These are phyloP conservation scores for Limnanthes douglasii DNA, from an alignment of 345 rosid genomes.

Conservation along the genomic window DNA sequence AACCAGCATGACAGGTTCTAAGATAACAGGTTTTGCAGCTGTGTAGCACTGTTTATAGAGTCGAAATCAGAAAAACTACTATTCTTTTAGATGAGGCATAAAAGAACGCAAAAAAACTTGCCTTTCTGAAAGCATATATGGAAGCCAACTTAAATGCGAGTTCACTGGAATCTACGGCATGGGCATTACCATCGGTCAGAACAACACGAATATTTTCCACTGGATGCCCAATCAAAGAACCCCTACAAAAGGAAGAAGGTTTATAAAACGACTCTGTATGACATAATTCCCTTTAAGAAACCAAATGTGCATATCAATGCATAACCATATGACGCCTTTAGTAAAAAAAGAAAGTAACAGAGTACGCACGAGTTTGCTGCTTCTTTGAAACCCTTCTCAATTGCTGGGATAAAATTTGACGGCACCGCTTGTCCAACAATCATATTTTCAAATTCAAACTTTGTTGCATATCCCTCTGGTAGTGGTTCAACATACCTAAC, in stretches of 20 bases:
- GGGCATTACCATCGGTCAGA: slow-evolving; percentile 90
- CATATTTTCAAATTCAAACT: slow-evolving; percentile 91
- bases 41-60: slow-evolving; percentile 46
- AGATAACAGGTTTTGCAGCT: slow-evolving; percentile 77
- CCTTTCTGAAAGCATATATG: slow-evolving; percentile 97
- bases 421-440: slow-evolving; percentile 95
- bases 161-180: slow-evolving; percentile 95
- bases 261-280: neutral
- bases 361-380: slow-evolving; percentile 90
- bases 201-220: slow-evolving; percentile 78
- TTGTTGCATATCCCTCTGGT: slow-evolving; percentile 37
- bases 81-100: neutral
- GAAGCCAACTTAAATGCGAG: slow-evolving; percentile 96
- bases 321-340: neutral
- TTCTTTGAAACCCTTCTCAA: slow-evolving; percentile 97
- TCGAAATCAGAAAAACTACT: neutral
- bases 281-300: neutral
- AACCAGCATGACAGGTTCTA: slow-evolving; percentile 94
- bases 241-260: slow-evolving; percentile 27
- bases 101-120: slow-evolving; percentile 1
- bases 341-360: neutral
- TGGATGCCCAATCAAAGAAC: slow-evolving; percentile 92
- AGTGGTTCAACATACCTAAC: slow-evolving; percentile 79
- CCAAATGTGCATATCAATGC: neutral
- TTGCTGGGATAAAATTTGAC: slow-evolving; percentile 83